These are phyloP conservation scores for Sarocladium strictum DNA, from an alignment of 2,329 filamentous ascomycete species.

Conservation along the genomic window DNA sequence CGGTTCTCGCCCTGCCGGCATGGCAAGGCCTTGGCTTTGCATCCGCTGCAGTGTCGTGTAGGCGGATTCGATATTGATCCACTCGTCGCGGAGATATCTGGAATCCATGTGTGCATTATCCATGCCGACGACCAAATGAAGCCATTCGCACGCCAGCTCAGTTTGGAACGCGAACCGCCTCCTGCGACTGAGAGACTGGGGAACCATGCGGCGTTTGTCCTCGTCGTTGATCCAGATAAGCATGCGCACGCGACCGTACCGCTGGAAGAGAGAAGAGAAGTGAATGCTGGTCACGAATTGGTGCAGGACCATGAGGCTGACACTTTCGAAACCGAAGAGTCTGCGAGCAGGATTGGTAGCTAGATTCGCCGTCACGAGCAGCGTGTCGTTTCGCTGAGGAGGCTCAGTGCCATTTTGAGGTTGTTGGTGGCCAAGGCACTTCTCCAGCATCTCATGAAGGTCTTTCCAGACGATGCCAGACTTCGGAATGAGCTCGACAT, in stretches of 20 bases:
- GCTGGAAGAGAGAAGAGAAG: conserved; percentile 57
- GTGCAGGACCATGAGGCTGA: conserved; percentile 52
- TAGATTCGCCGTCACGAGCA: conserved; percentile 69
- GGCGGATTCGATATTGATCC: conserved; percentile 42
- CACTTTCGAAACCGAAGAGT: conserved; percentile 48
- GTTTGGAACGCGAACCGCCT: conserved; percentile 51
- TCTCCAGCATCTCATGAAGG: conserved; percentile 45
- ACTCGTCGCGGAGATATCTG: conserved; percentile 35
- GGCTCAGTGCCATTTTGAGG: conserved; percentile 21
- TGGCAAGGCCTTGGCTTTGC: conserved; percentile 31
- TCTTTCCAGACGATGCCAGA: conserved; percentile 56
- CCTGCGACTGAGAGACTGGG: conserved; percentile 50
- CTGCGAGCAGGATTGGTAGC: conserved; percentile 44
- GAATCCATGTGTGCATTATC: neutral
- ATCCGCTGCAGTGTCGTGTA: conserved; percentile 38
- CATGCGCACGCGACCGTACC: conserved; percentile 73
- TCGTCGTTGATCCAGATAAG: conserved; percentile 64
- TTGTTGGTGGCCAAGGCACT: conserved; percentile 50
- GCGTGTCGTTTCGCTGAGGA: conserved; percentile 58
- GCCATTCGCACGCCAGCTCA: conserved; percentile 54
- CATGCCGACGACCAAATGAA: conserved; percentile 49
- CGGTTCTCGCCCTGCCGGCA: conserved; percentile 40
- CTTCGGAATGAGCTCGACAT: conserved; percentile 45
- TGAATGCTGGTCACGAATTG: conserved; percentile 57
- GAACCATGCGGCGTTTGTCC: conserved; percentile 54